These are phyloP conservation scores for Filosporella fistucella DNA, from an alignment of 495 filamentous ascomycete species.

Conservation along the genomic window DNA sequence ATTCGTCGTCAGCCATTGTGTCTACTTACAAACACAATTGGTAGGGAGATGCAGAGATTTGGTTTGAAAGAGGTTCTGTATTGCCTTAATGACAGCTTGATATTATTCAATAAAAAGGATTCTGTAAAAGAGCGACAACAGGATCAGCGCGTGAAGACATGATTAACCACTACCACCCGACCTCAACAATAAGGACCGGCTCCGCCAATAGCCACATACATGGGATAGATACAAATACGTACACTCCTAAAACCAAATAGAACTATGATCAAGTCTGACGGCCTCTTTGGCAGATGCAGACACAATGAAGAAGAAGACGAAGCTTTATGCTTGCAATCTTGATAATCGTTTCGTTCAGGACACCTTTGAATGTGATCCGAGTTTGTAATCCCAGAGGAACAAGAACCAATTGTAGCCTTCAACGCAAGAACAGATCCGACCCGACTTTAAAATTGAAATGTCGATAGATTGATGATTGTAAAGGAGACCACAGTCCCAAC, in stretches of 20 bases:
- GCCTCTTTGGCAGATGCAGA: constrained; percentile 39
- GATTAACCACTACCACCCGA: no score
- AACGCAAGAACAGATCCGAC: constrained; percentile 13
- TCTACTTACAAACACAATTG: no score
- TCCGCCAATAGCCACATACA: no score
- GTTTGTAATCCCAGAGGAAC: constrained; percentile 5
- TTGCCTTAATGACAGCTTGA: constrained; percentile 18
- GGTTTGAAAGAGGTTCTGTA: constrained; percentile 20
- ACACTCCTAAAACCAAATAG: constrained; percentile 31
- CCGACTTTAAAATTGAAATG: constrained; percentile 19
- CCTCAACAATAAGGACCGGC: no score
- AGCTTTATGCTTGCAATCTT: constrained; percentile 46
- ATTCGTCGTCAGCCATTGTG: constrained; percentile 87
- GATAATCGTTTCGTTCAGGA: constrained; percentile 11
- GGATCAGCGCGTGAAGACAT: constrained; percentile 24
- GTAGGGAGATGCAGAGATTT: no score
- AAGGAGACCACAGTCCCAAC: constrained; percentile 11
- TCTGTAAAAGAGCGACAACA: constrained; percentile 20
- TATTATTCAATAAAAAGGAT: constrained; percentile 16
- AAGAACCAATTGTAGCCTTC: no score
- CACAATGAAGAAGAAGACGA: constrained; percentile 37
- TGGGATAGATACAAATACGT: constrained; percentile 43
- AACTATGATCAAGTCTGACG: constrained; percentile 25
- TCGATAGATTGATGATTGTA: constrained; percentile 1
- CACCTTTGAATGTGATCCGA: constrained; percentile 18